These are phyloP conservation scores for Vitis amurensis DNA, from an alignment of 164 flowering plant species.

Conservation along the genomic window DNA sequence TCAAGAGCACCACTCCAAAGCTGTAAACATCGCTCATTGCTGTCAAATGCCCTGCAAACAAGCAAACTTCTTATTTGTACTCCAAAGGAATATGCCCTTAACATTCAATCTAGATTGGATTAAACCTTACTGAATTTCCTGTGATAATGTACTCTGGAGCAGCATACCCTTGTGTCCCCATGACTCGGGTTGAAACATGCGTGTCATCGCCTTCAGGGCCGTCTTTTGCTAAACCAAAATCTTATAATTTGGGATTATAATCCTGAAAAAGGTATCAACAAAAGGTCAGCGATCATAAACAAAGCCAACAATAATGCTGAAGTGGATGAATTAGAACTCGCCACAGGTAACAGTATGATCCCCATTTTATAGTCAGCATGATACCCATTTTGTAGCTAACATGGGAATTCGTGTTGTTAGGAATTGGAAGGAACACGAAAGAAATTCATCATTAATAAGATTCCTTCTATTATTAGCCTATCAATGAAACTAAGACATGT, in stretches of 20 bases:
- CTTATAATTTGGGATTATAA: conserved; percentile 58
- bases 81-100: neutral
- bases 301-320: neutral
- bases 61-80: neutral
- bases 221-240: conserved; percentile 73
- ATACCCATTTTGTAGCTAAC: too few relatives aligned
- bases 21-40: conserved; percentile 81
- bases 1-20: conserved; percentile 68
- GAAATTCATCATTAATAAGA: too few relatives aligned
- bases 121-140: conserved; percentile 21
- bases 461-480: too few relatives aligned
- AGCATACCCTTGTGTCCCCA: conserved; percentile 81
- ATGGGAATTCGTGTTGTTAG: too few relatives aligned
- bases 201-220: conserved; percentile 79
- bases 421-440: too few relatives aligned
- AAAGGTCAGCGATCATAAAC: neutral
- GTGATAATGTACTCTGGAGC: conserved; percentile 83
- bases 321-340: too few relatives aligned
- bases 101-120: neutral
- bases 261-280: conserved; percentile 36
- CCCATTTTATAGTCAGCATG: too few relatives aligned
- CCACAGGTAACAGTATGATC: too few relatives aligned
- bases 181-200: conserved; percentile 67
- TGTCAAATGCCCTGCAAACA: conserved; percentile 56
- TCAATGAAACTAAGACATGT: too few relatives aligned